These are phyloP conservation scores for Alternaria longipes DNA, from an alignment of 2,329 filamentous ascomycete species.

Conservation along the genomic window DNA sequence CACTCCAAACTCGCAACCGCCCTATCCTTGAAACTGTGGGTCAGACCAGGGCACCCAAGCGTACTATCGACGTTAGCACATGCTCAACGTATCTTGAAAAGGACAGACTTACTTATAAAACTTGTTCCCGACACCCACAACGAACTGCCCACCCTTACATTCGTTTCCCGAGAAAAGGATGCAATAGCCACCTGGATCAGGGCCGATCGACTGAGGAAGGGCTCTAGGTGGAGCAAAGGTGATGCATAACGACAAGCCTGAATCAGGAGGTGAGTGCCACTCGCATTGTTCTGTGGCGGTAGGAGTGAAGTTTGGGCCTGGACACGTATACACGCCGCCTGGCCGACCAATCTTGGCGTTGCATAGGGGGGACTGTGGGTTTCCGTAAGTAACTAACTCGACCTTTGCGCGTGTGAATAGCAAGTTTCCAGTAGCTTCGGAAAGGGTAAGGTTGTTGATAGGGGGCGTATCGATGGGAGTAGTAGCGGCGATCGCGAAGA, in stretches of 20 bases:
- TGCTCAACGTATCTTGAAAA: background rate
- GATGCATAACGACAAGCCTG: background rate
- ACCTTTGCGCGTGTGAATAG: background rate
- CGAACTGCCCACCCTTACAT: background rate
- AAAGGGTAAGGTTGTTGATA: background rate
- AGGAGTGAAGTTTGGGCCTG: background rate
- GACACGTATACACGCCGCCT: constrained; percentile 4
- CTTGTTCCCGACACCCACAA: background rate
- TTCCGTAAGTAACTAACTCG: background rate
- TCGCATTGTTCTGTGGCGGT: background rate
- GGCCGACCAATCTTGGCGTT: background rate
- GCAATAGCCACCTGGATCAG: constrained; percentile 5
- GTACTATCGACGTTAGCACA: background rate
- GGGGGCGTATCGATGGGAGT: background rate
- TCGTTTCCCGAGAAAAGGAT: background rate
- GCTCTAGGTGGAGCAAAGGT: background rate
- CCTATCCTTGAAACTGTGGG: background rate
- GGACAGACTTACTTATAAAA: background rate
- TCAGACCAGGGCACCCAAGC: background rate
- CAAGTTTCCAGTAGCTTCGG: background rate
- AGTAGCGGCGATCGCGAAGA: background rate
- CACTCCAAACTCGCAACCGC: background rate
- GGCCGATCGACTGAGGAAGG: background rate
- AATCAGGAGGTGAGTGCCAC: background rate
- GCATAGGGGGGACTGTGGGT: background rate